Evolutionary conservation across 371 early-diverging fungal genomes (phyloP).

Genomic region (Parasitella parasitica): DNA sequence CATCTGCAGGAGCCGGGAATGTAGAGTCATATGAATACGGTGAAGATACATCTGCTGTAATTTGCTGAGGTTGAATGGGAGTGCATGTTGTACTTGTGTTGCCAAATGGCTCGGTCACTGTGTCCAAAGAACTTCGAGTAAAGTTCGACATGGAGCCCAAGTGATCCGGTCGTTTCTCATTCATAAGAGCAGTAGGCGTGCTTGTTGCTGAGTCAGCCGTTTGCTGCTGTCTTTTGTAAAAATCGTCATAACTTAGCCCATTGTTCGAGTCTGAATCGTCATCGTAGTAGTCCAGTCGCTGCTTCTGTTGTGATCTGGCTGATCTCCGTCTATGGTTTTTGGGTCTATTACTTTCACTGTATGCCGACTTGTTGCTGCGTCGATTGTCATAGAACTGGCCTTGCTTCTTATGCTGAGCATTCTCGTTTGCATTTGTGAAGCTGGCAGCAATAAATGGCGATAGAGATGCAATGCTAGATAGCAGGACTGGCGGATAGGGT

Average conservation of each 20-base stretch:
- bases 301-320: constrained; percentile 1
- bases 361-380: not conserved
- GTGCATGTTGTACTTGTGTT: not conserved
- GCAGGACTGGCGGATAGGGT: constrained; percentile 58
- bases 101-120: constrained; percentile 25
- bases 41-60: not conserved
- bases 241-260: not conserved
- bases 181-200: constrained; percentile 10
- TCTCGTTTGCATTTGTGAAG: constrained; percentile 38
- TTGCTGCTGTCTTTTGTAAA: not conserved
- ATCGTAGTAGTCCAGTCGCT: not conserved
- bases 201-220: constrained; percentile 2
- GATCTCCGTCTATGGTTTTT: constrained; percentile 8
- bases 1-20: constrained; percentile 9
- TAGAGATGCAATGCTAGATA: constrained; percentile 45
- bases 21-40: constrained; percentile 8
- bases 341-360: not conserved
- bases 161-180: constrained; percentile 20
- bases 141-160: constrained; percentile 29
- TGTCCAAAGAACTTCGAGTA: constrained; percentile 35
- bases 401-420: constrained; percentile 18
- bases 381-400: constrained; percentile 9
- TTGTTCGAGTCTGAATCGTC: constrained; percentile 2
- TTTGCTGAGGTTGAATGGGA: not conserved
- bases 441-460: constrained; percentile 58